Base-by-base conservation (phyloP, 306 rosid species). In the Sicyos baderoa region DNA sequence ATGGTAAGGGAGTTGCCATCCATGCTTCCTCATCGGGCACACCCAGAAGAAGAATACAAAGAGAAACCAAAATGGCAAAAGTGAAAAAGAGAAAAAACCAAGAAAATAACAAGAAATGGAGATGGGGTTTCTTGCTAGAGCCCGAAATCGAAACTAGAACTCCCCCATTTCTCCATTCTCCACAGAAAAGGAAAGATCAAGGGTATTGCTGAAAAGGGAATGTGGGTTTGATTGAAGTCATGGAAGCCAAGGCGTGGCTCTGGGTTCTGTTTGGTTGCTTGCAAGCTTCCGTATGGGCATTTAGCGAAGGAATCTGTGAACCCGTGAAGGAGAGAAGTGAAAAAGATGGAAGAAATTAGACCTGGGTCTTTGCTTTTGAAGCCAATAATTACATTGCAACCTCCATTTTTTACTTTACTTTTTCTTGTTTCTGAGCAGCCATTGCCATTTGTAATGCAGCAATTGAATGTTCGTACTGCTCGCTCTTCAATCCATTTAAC, bases 1-100 rank as follows among this genome's bases (percentile, higher is more conserved):
- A 76, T 93, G 98, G 62, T 89, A 89, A 45, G 98, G 98, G 62
- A 93, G 93, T 76, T 89, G 87, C 98, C 98, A 93, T 65, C 98
- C 98, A 73, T 89, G 71, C 88, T 86, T 93, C 87, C 97, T 89
- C 98, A 93, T 93, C 73, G 86, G 87, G 75, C 48, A 63, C 56
- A 68, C 71, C 68, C 68, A 67, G 25, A 42, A 61, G 55, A 51
- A 55, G 52, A 57, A 57, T 13, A 13, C 42, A 35, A 32, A 74
- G 37, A 78, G 51, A 55, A 23, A 71, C 68, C 49, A 29, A 29
- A 29, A 29, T 29, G 35, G 29, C 29, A 25, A 25, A 29, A 71
- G 58, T 40, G 69, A 63, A 63, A n/a, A n/a, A n/a, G n/a, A n/a
- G n/a, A n/a, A n/a, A n/a, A 17, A 58, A 25, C 79, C 63, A 74